phyloP scores from a whole-genome alignment of 169 alveolate species.

The Cryptosporidium meleagridis region DNA sequence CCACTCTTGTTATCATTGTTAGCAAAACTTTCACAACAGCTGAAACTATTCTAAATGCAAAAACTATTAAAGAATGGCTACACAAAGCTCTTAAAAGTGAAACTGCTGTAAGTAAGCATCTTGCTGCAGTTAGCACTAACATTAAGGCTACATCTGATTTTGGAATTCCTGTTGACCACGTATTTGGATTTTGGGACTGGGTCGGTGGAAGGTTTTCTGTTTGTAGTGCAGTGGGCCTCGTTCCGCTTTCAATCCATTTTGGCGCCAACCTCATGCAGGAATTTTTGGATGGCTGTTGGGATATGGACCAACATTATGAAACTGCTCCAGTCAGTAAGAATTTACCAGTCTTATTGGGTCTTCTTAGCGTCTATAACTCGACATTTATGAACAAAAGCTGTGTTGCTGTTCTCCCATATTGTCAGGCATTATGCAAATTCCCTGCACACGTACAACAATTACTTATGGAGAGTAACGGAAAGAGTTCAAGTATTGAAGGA shows the following conservation, averaged over 20 bases:
- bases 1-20: constrained; percentile 92
- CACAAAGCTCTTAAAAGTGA: constrained; percentile 82
- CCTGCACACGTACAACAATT: constrained; percentile 97
- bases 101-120: constrained; percentile 85
- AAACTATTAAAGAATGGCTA: constrained; percentile 91
- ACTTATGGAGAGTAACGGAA: constrained; percentile 98
- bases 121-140: constrained; percentile 95
- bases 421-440: constrained; percentile 93
- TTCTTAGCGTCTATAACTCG: constrained; percentile 94
- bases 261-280: constrained; percentile 89
- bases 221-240: constrained; percentile 97
- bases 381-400: constrained; percentile 87
- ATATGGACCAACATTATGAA: constrained; percentile 91
- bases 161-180: constrained; percentile 93
- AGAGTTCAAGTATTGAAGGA: constrained; percentile 89
- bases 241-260: constrained; percentile 94
- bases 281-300: constrained; percentile 85
- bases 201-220: constrained; percentile 99
- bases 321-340: constrained; percentile 85
- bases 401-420: constrained; percentile 98
- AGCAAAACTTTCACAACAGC: constrained; percentile 99
- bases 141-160: constrained; percentile 91
- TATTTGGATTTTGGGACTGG: constrained; percentile 99
- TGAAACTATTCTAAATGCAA: constrained; percentile 98
- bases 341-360: constrained; percentile 94